phyloP scores from a whole-genome alignment of 805 yeast genomes.

The Metschnikowia lunata region DNA sequence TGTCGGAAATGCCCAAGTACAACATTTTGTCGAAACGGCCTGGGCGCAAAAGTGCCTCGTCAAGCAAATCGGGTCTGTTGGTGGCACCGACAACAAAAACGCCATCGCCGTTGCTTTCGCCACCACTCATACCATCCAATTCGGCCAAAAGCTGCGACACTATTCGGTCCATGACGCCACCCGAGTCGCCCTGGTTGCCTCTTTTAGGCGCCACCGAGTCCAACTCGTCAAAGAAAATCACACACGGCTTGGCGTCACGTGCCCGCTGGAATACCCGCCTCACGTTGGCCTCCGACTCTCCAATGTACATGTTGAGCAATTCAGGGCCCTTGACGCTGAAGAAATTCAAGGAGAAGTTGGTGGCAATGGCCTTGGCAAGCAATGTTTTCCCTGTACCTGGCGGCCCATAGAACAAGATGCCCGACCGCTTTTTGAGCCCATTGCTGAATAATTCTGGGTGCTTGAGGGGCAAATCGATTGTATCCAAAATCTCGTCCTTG shows the following conservation, averaged over 20 bases:
- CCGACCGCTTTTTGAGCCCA: conserved; percentile 91
- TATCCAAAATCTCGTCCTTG: conserved; percentile 88
- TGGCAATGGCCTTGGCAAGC: conserved; percentile 94
- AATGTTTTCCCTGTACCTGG: conserved; percentile 98
- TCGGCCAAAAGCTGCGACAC: conserved; percentile 94
- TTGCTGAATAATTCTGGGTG: conserved; percentile 85
- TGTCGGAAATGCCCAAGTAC: conserved; percentile 88
- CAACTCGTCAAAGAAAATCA: conserved; percentile 93
- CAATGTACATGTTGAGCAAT: conserved; percentile 93
- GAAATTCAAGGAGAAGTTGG: conserved; percentile 88
- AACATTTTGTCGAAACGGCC: conserved; percentile 95
- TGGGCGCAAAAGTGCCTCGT: conserved; percentile 89
- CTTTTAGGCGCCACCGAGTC: conserved; percentile 98
- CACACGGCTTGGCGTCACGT: conserved; percentile 96
- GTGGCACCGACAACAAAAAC: conserved; percentile 99
- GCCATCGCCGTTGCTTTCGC: conserved; percentile 55
- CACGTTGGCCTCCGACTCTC: conserved; percentile 97
- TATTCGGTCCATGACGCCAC: conserved; percentile 98
- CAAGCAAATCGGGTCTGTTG: conserved; percentile 90
- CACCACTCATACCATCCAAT: conserved; percentile 90
- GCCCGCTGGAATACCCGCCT: conserved; percentile 91
- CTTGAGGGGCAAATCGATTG: conserved; percentile 92
- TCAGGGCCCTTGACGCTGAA: conserved; percentile 98
- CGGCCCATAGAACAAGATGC: conserved; percentile 93
- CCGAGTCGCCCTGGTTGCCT: conserved; percentile 98